Percentiles rank a stretch among this genome's conserved stretches.
phyloP scores from a whole-genome alignment of 2,329 filamentous ascomycete species.

The Microcera coccophila region DNA sequence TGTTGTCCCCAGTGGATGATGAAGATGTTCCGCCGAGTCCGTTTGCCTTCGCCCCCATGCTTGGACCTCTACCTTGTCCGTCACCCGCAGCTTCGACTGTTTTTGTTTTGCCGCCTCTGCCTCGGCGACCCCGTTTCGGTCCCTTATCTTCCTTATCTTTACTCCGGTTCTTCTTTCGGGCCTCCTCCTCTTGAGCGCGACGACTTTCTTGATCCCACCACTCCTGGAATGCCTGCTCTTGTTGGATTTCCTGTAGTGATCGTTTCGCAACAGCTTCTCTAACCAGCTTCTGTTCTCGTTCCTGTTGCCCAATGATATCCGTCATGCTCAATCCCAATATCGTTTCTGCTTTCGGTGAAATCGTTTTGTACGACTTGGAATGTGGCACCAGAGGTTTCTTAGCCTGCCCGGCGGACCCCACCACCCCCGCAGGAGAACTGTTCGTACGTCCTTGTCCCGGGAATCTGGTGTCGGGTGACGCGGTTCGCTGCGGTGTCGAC shows the following conservation, averaged over 20 bases:
- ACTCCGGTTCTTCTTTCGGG: conserved; percentile 36
- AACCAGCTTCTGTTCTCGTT: conserved; percentile 75
- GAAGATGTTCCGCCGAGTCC: conserved; percentile 4
- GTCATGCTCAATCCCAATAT: conserved; percentile 70
- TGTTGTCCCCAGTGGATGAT: conserved; percentile 17
- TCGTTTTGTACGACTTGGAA: conserved; percentile 57
- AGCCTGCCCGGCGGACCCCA: conserved; percentile 26
- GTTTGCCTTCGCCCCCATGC: conserved; percentile 10
- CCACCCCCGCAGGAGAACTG: conserved; percentile 29
- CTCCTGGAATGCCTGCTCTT: conserved; percentile 93
- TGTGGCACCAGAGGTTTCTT: conserved; percentile 51
- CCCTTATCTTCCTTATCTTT: conserved; percentile 43
- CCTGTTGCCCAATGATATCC: conserved; percentile 85
- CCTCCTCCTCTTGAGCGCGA: conserved; percentile 62
- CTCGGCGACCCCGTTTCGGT: conserved; percentile 27
- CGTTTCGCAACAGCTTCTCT: conserved; percentile 83
- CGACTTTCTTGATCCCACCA: conserved; percentile 90
- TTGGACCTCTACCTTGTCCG: conserved; percentile 9
- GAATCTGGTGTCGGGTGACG: conserved; percentile 61
- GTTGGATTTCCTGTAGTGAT: conserved; percentile 88
- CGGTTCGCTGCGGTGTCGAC: conserved; percentile 45
- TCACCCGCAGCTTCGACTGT: conserved; percentile 13
- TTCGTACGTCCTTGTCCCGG: conserved; percentile 50
- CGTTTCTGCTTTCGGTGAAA: conserved; percentile 58
- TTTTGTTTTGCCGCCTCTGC: conserved; percentile 30